Base-by-base conservation (phyloP, 768 basidiomycete species). In the Hebeloma cylindrosporum region DNA sequence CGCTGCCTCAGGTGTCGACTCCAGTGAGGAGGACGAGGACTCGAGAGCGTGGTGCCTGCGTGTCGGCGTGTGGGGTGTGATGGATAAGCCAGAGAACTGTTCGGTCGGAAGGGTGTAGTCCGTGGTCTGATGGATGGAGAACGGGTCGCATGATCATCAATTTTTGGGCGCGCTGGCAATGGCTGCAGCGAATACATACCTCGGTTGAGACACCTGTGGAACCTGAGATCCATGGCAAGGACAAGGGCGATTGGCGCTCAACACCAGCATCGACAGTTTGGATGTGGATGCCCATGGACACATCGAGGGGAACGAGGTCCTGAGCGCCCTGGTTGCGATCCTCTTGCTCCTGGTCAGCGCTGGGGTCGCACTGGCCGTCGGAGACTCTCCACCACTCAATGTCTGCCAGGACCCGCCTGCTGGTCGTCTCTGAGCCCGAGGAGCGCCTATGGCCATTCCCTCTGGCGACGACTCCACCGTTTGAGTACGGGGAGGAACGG, bases 351-450 rank as follows among this genome's bases (percentile, higher is more conserved):
- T 64, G 66, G 58, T 75, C 74, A 53, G 60, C 63, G 58, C 65
- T 67, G 38, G 58, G 51, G 53, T 74, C 72, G 65, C 72, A 75
- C 68, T 91, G 87, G 51, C 84, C 82, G 48, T 82, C 85, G 51
- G 77, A 69, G 53, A 90, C 87, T 57, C 73, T 78, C 88, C 88
- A 90, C 88, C 88, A 91, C 63, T 89, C 88, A 59, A 91, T 84
- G 70, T 91, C 88, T 25, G 85, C 88, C 49, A 91, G 75, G 55
- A 91, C 85, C 54, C 86, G 76, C 60, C 88, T 76, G 52, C 64
- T 71, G 53, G 61, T 64, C 26, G 77, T 78, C 59, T 85, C 82
- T 54, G 86, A 85, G 49, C 79, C 83, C 16, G 82, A 80, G 9
- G 84, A 77, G 48, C 87, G 81, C 59, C 84, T 77, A 45, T 77